Conservation (phyloP, 306 rosid genomes). For the Quercus glauca region DNA sequence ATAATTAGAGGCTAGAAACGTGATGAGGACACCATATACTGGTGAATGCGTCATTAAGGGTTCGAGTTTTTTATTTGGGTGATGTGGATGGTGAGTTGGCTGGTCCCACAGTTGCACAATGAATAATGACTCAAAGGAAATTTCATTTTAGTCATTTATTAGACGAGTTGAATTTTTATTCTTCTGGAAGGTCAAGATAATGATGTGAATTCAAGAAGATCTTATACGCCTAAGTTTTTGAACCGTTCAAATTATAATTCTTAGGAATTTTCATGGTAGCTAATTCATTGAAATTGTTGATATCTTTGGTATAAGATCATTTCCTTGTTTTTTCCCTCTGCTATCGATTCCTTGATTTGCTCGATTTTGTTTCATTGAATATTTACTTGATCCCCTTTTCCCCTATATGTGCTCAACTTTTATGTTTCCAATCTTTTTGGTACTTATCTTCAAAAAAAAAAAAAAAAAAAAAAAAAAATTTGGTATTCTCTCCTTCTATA, state of each 20-base stretch:
- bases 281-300: not conserved
- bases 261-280: not conserved
- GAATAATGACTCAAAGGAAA: not conserved
- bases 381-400: not conserved
- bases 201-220: not conserved
- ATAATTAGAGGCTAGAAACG: not conserved
- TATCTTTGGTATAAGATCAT: not conserved
- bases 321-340: too few species aligned
- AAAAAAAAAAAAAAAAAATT: too few species aligned
- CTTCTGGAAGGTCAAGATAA: conserved; percentile 47
- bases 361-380: not conserved
- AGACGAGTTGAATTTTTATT: conserved; percentile 22
- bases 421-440: too few species aligned
- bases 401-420: not conserved
- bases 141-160: conserved; percentile 15
- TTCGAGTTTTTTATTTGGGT: not conserved
- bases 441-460: too few species aligned
- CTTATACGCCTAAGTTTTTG: not conserved
- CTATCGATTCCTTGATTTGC: not conserved
- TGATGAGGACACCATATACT: not conserved
- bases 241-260: not conserved
- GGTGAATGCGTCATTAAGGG: not conserved
- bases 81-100: not conserved
- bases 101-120: conserved; percentile 24
- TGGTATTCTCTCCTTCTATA: too few species aligned